phyloP scores from a whole-genome alignment of 1,284 basidiomycete genomes.

The Marasmius fiardii region DNA sequence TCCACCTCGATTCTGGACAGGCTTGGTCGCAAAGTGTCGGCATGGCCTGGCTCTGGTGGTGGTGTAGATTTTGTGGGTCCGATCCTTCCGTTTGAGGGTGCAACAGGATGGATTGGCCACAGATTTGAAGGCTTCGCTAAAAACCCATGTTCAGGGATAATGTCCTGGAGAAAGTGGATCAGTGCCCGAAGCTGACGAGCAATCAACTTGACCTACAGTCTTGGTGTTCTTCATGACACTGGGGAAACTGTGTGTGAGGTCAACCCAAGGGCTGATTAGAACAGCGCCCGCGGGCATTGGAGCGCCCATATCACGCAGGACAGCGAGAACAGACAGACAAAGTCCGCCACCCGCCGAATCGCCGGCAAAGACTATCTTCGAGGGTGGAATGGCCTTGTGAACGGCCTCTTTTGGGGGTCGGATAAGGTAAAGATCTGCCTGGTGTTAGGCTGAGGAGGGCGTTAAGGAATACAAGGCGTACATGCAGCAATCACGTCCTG shows the following conservation, averaged over 20 bases:
- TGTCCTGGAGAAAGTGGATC: constrained; percentile 46
- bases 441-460: not conserved
- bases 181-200: constrained; percentile 21
- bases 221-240: constrained; percentile 72
- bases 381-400: constrained; percentile 67
- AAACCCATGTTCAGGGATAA: constrained; percentile 61
- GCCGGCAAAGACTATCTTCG: constrained; percentile 78
- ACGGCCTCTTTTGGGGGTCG: constrained; percentile 67
- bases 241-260: constrained; percentile 84
- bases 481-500: constrained; percentile 80
- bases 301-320: constrained; percentile 74
- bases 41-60: constrained; percentile 49
- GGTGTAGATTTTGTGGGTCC: constrained; percentile 33
- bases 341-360: constrained; percentile 85
- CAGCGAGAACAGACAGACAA: constrained; percentile 62
- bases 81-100: constrained; percentile 34
- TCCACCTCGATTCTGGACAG: constrained; percentile 24
- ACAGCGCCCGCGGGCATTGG: constrained; percentile 76
- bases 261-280: constrained; percentile 79
- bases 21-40: constrained; percentile 43
- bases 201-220: constrained; percentile 46
- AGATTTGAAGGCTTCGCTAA: constrained; percentile 53
- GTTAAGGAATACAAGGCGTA: constrained; percentile 22
- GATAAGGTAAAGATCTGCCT: constrained; percentile 74
- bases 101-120: constrained; percentile 49